These are phyloP conservation scores for Rhizoctonia solani DNA, from an alignment of 1,284 basidiomycete genomes.

Conservation along the genomic window DNA sequence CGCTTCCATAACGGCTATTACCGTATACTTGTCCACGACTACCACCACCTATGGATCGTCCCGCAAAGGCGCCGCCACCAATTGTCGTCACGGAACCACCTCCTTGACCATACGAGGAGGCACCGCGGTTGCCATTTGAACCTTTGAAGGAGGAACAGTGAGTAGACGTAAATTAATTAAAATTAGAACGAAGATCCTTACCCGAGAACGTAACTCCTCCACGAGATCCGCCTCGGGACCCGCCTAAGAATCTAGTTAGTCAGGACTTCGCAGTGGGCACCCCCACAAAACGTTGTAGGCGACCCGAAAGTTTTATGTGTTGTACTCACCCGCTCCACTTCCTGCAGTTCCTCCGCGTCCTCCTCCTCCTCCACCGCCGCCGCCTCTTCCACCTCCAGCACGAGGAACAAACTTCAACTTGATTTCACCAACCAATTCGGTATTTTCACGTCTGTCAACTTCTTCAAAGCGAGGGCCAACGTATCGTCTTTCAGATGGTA, in stretches of 20 bases:
- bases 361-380: conserved; percentile 9
- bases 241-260: not conserved
- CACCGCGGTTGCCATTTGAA: conserved; percentile 3
- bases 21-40: conserved; percentile 39
- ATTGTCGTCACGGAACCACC: conserved; percentile 17
- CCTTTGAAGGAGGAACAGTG: not conserved
- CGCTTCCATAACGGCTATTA: conserved; percentile 39
- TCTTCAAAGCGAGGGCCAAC: not conserved
- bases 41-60: conserved; percentile 36
- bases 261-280: not conserved
- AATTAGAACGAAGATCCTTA: not conserved
- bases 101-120: conserved; percentile 32
- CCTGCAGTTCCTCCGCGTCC: not conserved
- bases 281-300: not conserved
- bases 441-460: conserved; percentile 17
- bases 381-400: conserved; percentile 2
- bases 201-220: conserved; percentile 9
- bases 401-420: conserved; percentile 20
- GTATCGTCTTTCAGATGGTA: not conserved
- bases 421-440: conserved; percentile 9
- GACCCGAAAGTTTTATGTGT: not conserved
- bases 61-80: conserved; percentile 34
- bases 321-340: not conserved
- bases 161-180: not conserved
- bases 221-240: conserved; percentile 5